Evolutionary conservation across 2,329 filamentous ascomycete species (phyloP).

Genomic region (Thermoascus crustaceus): DNA sequence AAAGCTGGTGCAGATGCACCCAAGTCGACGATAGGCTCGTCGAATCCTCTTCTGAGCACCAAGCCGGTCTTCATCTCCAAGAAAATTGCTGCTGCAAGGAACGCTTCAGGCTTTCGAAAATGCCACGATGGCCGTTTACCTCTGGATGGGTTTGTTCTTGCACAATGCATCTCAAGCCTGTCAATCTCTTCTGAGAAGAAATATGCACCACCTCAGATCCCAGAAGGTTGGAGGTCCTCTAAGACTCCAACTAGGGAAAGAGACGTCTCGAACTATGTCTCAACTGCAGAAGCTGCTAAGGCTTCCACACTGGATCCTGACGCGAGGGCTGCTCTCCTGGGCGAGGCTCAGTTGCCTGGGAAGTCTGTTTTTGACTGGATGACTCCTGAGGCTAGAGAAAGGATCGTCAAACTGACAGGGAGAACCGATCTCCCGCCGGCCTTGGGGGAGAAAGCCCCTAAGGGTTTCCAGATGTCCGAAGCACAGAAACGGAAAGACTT

Average conservation of each 20-base stretch:
- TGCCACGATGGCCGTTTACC: constrained; percentile 79
- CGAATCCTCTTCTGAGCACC: constrained; percentile 56
- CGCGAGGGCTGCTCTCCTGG: constrained; percentile 68
- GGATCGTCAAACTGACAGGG: constrained; percentile 67
- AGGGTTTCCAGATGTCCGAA: constrained; percentile 55
- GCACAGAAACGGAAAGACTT: constrained; percentile 54
- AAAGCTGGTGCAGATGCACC: constrained; percentile 29
- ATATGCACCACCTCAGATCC: constrained; percentile 37
- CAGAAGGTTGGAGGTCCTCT: constrained; percentile 61
- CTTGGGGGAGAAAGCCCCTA: constrained; percentile 61
- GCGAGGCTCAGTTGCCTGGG: constrained; percentile 71
- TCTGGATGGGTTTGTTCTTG: constrained; percentile 70
- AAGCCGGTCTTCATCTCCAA: constrained; percentile 72
- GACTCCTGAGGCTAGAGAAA: constrained; percentile 65
- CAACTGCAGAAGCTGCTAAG: constrained; percentile 69
- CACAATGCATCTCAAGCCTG: constrained; percentile 43
- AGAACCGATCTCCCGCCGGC: constrained; percentile 69
- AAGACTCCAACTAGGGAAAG: constrained; percentile 37
- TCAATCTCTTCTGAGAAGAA: constrained; percentile 39
- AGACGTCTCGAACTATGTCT: constrained; percentile 45
- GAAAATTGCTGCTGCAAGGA: constrained; percentile 42
- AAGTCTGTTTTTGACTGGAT: constrained; percentile 97
- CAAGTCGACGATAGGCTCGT: constrained; percentile 39
- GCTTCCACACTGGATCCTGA: constrained; percentile 66
- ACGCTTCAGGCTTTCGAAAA: constrained; percentile 49